Percentiles rank a stretch among this genome's conserved stretches.
Evolutionary conservation across 2,329 filamentous ascomycete genomes (phyloP).

Genomic region (Diaporthe longicolla): DNA sequence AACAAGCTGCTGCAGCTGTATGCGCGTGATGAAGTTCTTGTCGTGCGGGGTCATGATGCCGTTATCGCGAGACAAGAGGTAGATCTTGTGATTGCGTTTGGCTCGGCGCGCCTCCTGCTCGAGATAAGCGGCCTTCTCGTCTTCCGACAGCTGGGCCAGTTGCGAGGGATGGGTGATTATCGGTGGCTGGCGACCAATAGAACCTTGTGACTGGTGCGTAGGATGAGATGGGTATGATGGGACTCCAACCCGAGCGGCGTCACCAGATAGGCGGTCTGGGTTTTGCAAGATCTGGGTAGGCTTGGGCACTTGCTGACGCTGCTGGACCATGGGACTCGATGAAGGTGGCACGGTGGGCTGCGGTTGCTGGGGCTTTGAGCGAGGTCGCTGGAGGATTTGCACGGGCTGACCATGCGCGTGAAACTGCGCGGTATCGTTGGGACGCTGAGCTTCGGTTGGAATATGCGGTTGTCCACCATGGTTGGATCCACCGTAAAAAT

Average conservation of each 20-base stretch:
- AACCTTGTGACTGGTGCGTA: conserved; percentile 63
- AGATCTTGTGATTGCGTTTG: conserved; percentile 98
- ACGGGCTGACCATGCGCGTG: conserved; percentile 63
- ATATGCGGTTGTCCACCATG: conserved; percentile 36
- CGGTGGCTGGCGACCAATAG: conserved; percentile 68
- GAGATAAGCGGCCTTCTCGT: conserved; percentile 86
- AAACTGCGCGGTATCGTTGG: conserved; percentile 49
- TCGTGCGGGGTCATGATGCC: conserved; percentile 99
- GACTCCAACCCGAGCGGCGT: conserved; percentile 56
- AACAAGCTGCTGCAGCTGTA: conserved; percentile 96
- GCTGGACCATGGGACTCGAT: conserved; percentile 49
- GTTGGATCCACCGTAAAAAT: conserved; percentile 39
- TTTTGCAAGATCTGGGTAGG: conserved; percentile 86
- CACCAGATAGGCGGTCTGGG: conserved; percentile 74
- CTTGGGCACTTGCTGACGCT: conserved; percentile 53
- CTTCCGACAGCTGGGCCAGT: conserved; percentile 82
- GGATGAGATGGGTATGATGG: conserved; percentile 49
- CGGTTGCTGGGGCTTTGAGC: conserved; percentile 53
- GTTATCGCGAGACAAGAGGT: conserved; percentile 91
- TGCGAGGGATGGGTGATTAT: conserved; percentile 76
- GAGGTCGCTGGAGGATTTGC: conserved; percentile 69
- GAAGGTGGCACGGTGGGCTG: conserved; percentile 43
- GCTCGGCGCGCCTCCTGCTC: conserved; percentile 94
- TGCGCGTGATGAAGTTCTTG: conserved; percentile 99
- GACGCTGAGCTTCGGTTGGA: conserved; percentile 50